Conservation (phyloP, 139 green algal species). For the Spirogloea muscicola region DNA sequence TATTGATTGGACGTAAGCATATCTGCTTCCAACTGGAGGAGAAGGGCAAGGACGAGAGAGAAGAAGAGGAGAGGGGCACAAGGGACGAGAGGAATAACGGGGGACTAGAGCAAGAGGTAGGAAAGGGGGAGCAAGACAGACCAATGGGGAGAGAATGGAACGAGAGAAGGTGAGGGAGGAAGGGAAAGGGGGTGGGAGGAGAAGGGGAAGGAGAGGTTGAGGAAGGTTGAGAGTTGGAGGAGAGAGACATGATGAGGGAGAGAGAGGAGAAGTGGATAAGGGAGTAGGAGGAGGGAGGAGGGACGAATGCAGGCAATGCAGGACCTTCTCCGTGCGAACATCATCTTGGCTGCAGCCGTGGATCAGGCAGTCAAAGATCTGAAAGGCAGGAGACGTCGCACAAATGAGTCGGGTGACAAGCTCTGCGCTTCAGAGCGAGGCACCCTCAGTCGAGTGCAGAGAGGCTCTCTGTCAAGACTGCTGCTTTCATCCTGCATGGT, state of each 20-base stretch:
- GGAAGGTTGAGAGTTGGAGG: background rate
- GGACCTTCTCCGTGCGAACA: background rate
- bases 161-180: background rate
- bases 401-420: background rate
- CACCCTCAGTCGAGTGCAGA: background rate
- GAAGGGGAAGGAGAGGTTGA: background rate
- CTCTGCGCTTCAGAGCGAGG: background rate
- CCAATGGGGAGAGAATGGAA: too few relatives aligned
- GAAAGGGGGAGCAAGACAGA: background rate
- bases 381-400: background rate
- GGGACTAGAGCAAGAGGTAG: background rate
- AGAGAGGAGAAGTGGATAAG: background rate
- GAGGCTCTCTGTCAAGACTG: background rate
- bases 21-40: background rate
- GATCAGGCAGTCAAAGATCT: slow-evolving; percentile 30
- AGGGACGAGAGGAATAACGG: background rate
- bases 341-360: too few relatives aligned
- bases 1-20: too few relatives aligned
- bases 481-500: background rate
- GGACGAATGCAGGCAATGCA: background rate
- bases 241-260: background rate
- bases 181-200: background rate
- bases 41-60: too few relatives aligned
- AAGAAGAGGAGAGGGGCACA: background rate
- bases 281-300: background rate